These are phyloP conservation scores for Citrullus mucosospermus DNA, from an alignment of 306 rosid species.

Conservation along the genomic window DNA sequence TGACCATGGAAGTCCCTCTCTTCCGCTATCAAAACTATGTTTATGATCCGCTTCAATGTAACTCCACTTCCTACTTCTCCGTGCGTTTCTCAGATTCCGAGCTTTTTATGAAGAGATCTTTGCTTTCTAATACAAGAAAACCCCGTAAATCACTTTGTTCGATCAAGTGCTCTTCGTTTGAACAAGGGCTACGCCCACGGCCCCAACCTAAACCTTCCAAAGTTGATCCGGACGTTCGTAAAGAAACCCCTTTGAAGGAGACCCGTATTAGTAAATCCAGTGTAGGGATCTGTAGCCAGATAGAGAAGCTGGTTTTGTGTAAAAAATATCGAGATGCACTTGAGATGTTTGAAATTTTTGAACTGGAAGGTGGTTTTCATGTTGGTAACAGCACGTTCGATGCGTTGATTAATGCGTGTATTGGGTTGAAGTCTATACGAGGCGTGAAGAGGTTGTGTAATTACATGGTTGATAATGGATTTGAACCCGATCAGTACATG, in stretches of 20 bases:
- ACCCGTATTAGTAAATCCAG: conserved; percentile 21
- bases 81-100: conserved; percentile 15
- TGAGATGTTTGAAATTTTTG: conserved; percentile 77
- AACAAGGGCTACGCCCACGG: conserved; percentile 37
- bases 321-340: conserved; percentile 46
- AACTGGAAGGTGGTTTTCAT: conserved; percentile 33
- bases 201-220: conserved; percentile 28
- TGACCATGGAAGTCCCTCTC: conserved; percentile 48
- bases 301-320: conserved; percentile 56
- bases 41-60: conserved; percentile 15
- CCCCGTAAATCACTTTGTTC: conserved; percentile 22
- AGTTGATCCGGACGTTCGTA: conserved; percentile 15
- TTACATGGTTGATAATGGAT: conserved; percentile 38
- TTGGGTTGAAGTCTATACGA: conserved; percentile 49
- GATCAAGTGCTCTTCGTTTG: conserved; percentile 36
- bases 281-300: conserved; percentile 45
- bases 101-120: conserved; percentile 1
- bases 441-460: conserved; percentile 55
- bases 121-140: conserved; percentile 18
- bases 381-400: conserved; percentile 45
- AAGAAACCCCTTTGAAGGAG: conserved; percentile 15
- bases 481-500: conserved; percentile 54
- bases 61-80: conserved; percentile 9
- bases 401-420: conserved; percentile 60
- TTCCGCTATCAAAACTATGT: conserved; percentile 22